Evolutionary conservation across 208 protist species (phyloP), one percentile per base, ranked within the genome.

Genomic region (Crithidia fasciculata): DNA sequence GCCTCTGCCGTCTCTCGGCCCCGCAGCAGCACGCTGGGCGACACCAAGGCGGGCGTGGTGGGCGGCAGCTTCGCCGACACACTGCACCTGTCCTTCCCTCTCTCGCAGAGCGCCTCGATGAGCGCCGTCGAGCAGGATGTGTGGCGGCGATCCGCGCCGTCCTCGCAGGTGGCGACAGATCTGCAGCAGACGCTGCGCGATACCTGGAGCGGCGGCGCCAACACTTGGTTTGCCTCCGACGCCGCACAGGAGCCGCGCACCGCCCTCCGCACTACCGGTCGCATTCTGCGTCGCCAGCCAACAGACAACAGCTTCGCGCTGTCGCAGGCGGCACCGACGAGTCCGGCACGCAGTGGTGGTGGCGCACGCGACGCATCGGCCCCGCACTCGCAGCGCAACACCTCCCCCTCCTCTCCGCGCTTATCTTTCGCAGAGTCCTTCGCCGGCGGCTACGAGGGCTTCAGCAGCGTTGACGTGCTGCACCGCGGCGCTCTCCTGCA

Each of bases 161-260:
- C 64, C 4, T 59, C 64, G 49, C 50, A 55, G 50, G 39, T 16
- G 5, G 9, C 12, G 5, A 47, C 40, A 45, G 52, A 15, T 18
- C 18, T 50, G 40, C 59, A 52, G 47, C 56, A 68, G 52, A 49
- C 65, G 39, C 64, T 69, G n/a, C 64, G 53, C n/a, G 64, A 69
- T 2, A 69, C 49, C 55, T 67, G 72, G 72, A 67, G 59, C 40
- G 64, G 64, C n/a, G 47, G 39, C 52, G 41, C 47, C 73, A 68
- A 50, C 50, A 55, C 57, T 43, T 78, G 73, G 73, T 67, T 72
- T 43, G 41, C 54, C 10, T 37, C 52, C 13, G 59, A n/a, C n/a
- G 45, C 39, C 16, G 57, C 52, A 41, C 40, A 36, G 64, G 73
- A 68, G 9, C 49, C 28, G 19, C 65, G 65, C 39, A 56, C 40